Evolutionary conservation across 2,329 filamentous ascomycete species (phyloP), one percentile per base, ranked within the genome.

Genomic region (Teratosphaeria pseudoeucalypti): DNA sequence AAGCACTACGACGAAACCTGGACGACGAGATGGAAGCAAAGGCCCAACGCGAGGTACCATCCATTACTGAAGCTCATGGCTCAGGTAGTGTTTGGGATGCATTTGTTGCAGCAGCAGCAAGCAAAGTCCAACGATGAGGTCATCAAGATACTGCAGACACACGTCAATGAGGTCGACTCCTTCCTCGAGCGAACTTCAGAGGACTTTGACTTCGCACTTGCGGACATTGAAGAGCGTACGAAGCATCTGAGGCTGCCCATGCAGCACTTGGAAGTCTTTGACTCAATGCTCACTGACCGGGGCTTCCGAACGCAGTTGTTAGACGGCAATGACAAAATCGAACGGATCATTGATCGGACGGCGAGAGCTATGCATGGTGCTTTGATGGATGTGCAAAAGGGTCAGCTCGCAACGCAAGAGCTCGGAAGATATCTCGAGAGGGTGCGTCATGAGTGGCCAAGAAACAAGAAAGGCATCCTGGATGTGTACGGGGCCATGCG

Each of bases 141-240:
- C 12, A 86, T 96, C 63, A 85, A 82, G 64, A 97, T 97, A 57
- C 79, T 97, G 59, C 90, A 96, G 70, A 85, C 84, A 14, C 92
- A 97, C 73, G 94, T 97, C 62, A 89, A 96, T 70, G 92, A 97
- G 73, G 84, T 97, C 34, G 94, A 97, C 73, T 86, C 88, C 67
- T 96, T 96, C 69, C 78, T 97, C 37, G 90, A 95, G 72, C 85
- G 88, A 19, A 88, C 90, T 0, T 84, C 90, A 52, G 91, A 95
- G 67, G 92, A 96, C 71, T 85, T 96, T 57, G 82, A 88, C 54
- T 78, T 91, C 57, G 90, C 91, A 4, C 82, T 86, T 53, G 79
- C 84, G 61, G 94, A 97, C 71, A 85, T 97, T 63, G 82, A 83
- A 58, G 88, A 90, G 63, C 85, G 92, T 27, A 85, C 95, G 62